Base-by-base conservation (phyloP, 2,329 filamentous ascomycete genomes). In the Diaporthe citri region DNA sequence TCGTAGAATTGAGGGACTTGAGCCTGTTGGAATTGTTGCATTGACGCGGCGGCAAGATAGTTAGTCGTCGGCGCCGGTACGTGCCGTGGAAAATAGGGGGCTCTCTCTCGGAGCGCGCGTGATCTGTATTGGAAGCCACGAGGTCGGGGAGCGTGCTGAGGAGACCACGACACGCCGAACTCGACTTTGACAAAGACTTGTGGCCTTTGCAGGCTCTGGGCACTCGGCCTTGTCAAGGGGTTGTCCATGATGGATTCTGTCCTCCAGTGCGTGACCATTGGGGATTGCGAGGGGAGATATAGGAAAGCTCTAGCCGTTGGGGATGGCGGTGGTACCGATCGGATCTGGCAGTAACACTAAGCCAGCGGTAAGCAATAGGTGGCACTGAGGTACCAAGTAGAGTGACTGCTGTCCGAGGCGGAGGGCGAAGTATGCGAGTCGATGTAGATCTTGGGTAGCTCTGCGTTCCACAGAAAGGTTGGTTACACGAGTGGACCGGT, bases 131-230 rank as follows among this genome's bases (percentile, higher is more conserved):
- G 86, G 75, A 88, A 76, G 39, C 85, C 84, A 75, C 87, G 87
- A 70, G 81, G 85, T 74, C 84, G 86, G 17, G 85, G 83, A 17
- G 84, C 75, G 73, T 86, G 83, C 52, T 84, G 84, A n/a, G 83
- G 83, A 36, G 84, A 84, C 84, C 86, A 89, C 0, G 88, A 88
- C 34, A 90, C 80, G 41, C 88, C 87, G 75, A 89, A 88, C 78
- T 89, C 88, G 75, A 90, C 81, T 72, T 88, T 86, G 13, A 90
- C 81, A 74, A 88, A 89, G 72, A 90, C 82, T 74, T 87, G 86
- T 39, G 86, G 86, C 39, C 82, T 82, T 34, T 80, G 79, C 31
- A 81, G 75, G 55, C 76, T 75, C 77, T 64, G 78, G 78, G 75
- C 82, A 79, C 76, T 78, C 77, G 75, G 77, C 79, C 77, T 75